Evolutionary conservation across 129 eudicot species (phyloP), one percentile per base, ranked within the genome.

Genomic region (Tagetes erecta): DNA sequence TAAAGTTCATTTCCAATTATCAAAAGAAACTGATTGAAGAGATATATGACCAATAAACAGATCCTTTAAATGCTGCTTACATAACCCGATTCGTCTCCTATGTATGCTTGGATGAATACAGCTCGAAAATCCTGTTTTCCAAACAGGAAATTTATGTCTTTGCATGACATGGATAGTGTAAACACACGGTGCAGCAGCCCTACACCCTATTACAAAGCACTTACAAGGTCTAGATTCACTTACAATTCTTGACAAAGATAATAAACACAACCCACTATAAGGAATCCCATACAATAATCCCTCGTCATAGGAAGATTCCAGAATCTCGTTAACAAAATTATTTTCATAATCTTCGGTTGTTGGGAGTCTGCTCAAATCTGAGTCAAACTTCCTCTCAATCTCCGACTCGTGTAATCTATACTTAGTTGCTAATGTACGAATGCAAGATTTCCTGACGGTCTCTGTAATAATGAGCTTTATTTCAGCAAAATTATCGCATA

Each of bases 141-240:
- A 94, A 40, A 78, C 83, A 3, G 97, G 97, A 83, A 86, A 90
- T 76, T 85, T 94, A 71, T 94, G 96, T 41, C 83, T 83, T 82
- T 94, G 96, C 98, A 88, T 90, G 53, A 90, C 95, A 52, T 90
- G 86, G 46, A 94, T 79, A 1, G 87, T 75, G 72, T 94, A 94
- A 78, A 94, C 98, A 80, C 88, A 83, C 3, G 91, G 87, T 47
- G 92, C 98, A 14, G 83, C 53, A 46, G 68, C 71, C 47, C 52
- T 44, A 77, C 98, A 94, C 30, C 98, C 98, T 40, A 88, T 55
- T 8, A 85, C 97, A 71, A 90, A 94, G 79, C 98, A 94, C 49
- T 70, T 64, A 78, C 97, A 88, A 8, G 89, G 90, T 56, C 96
- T 64, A 20, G 93, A 88, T 42, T 80, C 66, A 64, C 97, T 85